Conservation (phyloP, 164 flowering plant genomes). For the Cinnamomum micranthum region DNA sequence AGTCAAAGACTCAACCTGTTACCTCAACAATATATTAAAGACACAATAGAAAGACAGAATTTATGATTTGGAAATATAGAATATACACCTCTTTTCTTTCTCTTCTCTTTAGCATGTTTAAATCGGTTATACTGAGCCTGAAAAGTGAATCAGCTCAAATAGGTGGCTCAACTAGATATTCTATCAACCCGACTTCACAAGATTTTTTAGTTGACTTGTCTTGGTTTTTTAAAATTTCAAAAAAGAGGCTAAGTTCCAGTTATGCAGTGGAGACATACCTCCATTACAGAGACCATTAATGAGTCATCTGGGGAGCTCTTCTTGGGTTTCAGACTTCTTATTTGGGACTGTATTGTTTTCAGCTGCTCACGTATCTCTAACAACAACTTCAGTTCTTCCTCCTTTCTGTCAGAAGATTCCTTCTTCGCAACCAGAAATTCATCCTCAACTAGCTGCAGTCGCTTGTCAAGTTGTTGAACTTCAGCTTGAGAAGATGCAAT, state of each 20-base stretch:
- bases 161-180: neutral
- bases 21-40: neutral
- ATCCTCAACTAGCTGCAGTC: conserved; percentile 46
- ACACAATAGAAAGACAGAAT: neutral
- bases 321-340: conserved; percentile 30
- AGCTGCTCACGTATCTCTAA: conserved; percentile 56
- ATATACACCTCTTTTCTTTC: too few species aligned
- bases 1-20: neutral
- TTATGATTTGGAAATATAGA: neutral
- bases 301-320: conserved; percentile 31
- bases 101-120: neutral
- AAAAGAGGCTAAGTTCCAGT: neutral
- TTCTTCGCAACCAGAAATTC: conserved; percentile 27
- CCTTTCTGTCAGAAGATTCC: conserved; percentile 27
- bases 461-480: conserved; percentile 32
- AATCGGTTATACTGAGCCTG: neutral
- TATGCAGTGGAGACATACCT: conserved; percentile 37
- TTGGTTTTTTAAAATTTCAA: too few species aligned
- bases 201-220: too few species aligned
- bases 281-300: conserved; percentile 30
- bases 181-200: too few species aligned
- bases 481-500: conserved; percentile 23
- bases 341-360: conserved; percentile 41
- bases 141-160: neutral
- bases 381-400: conserved; percentile 48